Evolutionary conservation across 371 early-diverging fungal genomes (phyloP).

Genomic region (Rhizopus stolonifer): DNA sequence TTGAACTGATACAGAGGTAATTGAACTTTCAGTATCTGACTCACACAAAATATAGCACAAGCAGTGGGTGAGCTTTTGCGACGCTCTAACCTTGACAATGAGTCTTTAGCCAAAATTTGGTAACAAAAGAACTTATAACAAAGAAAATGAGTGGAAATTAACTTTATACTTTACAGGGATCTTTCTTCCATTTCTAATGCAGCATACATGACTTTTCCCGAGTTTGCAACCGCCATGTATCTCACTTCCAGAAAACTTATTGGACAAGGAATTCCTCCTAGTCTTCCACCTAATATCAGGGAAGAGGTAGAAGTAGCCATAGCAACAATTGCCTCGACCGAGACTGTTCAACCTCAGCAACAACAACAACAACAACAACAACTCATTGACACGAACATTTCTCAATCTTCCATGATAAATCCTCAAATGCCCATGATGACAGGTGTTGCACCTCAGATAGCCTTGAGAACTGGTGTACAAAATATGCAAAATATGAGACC

Average conservation of each 20-base stretch:
- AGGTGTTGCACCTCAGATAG: conserved; percentile 11
- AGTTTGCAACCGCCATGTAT: conserved; percentile 64
- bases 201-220: conserved; percentile 53
- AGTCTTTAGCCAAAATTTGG: conserved; percentile 53
- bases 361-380: conserved; percentile 23
- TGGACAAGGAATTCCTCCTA: conserved; percentile 51
- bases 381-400: conserved; percentile 5
- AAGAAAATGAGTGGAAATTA: not conserved
- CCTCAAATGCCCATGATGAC: conserved; percentile 30
- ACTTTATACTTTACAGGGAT: conserved; percentile 30
- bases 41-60: conserved; percentile 25
- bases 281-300: conserved; percentile 38
- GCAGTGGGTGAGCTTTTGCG: conserved; percentile 42
- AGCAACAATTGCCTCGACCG: conserved; percentile 51
- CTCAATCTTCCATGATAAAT: conserved; percentile 21
- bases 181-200: conserved; percentile 42
- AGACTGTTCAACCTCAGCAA: conserved; percentile 24
- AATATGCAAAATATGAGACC: conserved; percentile 10
- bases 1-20: not conserved
- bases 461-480: conserved; percentile 1
- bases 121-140: conserved; percentile 10
- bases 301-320: conserved; percentile 52
- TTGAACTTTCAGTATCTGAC: not conserved
- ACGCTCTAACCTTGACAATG: conserved; percentile 44
- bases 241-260: conserved; percentile 47